Percentiles rank a stretch among this genome's conserved stretches.
Conservation (phyloP, 805 yeast species). For the Maudiozyma turicensis region DNA sequence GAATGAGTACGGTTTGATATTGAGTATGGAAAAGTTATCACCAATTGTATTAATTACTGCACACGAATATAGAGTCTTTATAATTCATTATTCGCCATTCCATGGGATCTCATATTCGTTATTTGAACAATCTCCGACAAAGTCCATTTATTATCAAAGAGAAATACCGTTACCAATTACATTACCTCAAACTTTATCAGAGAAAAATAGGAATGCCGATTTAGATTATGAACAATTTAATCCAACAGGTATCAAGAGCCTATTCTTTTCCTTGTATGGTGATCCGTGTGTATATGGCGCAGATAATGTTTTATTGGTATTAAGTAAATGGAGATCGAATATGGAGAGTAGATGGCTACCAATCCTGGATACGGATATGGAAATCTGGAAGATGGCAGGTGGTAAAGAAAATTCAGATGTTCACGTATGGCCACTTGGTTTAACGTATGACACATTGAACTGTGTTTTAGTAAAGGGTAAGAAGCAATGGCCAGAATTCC, state of each 20-base stretch:
- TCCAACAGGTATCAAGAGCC: slow-evolving; percentile 39
- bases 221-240: slow-evolving; percentile 17
- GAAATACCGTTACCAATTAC: slow-evolving; percentile 38
- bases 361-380: slow-evolving; percentile 44
- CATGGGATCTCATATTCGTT: slow-evolving; percentile 23
- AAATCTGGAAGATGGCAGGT: slow-evolving; percentile 41
- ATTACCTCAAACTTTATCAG: slow-evolving; percentile 14
- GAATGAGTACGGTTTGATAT: slow-evolving; percentile 64
- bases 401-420: slow-evolving; percentile 41
- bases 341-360: slow-evolving; percentile 84
- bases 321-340: slow-evolving; percentile 70
- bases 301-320: slow-evolving; percentile 59
- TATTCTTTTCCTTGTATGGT: slow-evolving; percentile 81
- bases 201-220: slow-evolving; percentile 27
- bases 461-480: slow-evolving; percentile 69
- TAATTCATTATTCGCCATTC: slow-evolving; percentile 33
- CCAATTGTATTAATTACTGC: slow-evolving; percentile 71
- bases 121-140: slow-evolving; percentile 19
- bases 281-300: slow-evolving; percentile 86
- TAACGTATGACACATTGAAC: slow-evolving; percentile 56
- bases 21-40: slow-evolving; percentile 55
- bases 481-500: slow-evolving; percentile 63
- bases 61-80: slow-evolving; percentile 44
- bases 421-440: slow-evolving; percentile 82
- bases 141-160: slow-evolving; percentile 32